Base-by-base conservation (phyloP, 2,329 filamentous ascomycete species). In the Elsinoe arachidis region DNA sequence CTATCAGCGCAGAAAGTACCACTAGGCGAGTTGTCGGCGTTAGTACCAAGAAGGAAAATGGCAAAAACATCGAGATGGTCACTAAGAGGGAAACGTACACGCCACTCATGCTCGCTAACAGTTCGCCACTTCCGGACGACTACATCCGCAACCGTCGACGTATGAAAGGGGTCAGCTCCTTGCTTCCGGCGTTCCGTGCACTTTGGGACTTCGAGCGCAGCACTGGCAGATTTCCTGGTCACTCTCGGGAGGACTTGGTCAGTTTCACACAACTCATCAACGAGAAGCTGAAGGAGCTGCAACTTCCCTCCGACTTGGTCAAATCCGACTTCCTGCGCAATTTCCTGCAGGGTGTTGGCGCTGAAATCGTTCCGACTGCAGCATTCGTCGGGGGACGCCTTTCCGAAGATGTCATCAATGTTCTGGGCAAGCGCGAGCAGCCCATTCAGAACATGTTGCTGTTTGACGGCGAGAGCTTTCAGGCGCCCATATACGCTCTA, bases 341-440 rank as follows among this genome's bases (percentile, higher is more conserved):
- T 66, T 99, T 99, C 73, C 71, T 97, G 39, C 87, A 93, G 71
- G 95, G 95, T 64, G 77, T 96, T 5, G 87, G 85, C 57, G 83
- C 84, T 65, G 92, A 97, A 73, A 76, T 97, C 38, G 85, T 88
- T 11, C 90, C 93, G 6, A 89, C 95, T 7, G 86, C 88, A 0
- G 91, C 93, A 1, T 89, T 96, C 59, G 77, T 99, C 10, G 93
- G 93, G 51, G 93, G 91, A 9, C 84, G 91, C 70, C 79, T 99
- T 14, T 90, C 92, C 0, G 93, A 99, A 73, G 93, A 99, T 69
- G 90, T 96, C 54, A 97, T 99, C 74, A 97, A 97, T 66, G 91
- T 96, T 33, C 80, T 97, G 5, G 90, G 91, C 51, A 84, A 88
- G 69, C 84, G 87, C 39, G 90, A 97, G 74, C 93, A 96, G 71